Percentiles rank a stretch among this genome's conserved stretches.
Evolutionary conservation across 371 early-diverging fungal species (phyloP).

Genomic region (Cokeromyces recurvatus): DNA sequence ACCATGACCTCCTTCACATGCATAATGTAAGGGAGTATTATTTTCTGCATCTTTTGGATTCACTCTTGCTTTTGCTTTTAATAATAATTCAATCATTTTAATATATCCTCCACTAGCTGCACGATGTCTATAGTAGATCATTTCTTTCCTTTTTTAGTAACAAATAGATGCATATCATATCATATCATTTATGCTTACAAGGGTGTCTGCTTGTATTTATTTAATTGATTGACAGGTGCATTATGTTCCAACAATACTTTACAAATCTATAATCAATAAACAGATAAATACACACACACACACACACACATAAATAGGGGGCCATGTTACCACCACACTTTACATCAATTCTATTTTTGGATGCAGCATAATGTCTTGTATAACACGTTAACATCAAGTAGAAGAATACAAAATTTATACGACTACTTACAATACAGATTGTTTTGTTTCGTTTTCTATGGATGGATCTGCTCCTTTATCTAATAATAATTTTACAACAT

Average conservation of each 20-base stretch:
- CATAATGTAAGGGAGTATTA: slow-evolving; percentile 58
- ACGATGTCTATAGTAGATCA: slow-evolving; percentile 36
- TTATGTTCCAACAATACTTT: slow-evolving; percentile 36
- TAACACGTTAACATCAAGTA: no score
- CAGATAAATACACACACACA: no score
- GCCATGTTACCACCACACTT: no score
- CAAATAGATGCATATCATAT: background rate
- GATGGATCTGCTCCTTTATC: slow-evolving; percentile 42
- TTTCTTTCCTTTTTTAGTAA: no score
- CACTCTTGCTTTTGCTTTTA: slow-evolving; percentile 41
- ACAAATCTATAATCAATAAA: slow-evolving; percentile 18
- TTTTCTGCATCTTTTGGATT: slow-evolving; percentile 45
- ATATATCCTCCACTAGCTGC: slow-evolving; percentile 48
- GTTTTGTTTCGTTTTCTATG: slow-evolving; percentile 46
- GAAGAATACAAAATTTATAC: no score
- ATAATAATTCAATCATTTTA: slow-evolving; percentile 34
- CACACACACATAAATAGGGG: no score
- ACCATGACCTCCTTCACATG: slow-evolving; percentile 61
- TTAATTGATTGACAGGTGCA: slow-evolving; percentile 40
- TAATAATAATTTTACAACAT: slow-evolving; percentile 38
- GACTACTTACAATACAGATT: slow-evolving; percentile 49
- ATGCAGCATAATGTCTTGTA: slow-evolving; percentile 57
- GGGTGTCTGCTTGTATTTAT: slow-evolving; percentile 48
- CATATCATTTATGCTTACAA: slow-evolving; percentile 28
- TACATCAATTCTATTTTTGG: slow-evolving; percentile 49